A percentile compares a stretch with the other conserved stretches of the same genome.
These are phyloP conservation scores for Boletus reticulatus DNA, from an alignment of 768 basidiomycete genomes.

Conservation along the genomic window DNA sequence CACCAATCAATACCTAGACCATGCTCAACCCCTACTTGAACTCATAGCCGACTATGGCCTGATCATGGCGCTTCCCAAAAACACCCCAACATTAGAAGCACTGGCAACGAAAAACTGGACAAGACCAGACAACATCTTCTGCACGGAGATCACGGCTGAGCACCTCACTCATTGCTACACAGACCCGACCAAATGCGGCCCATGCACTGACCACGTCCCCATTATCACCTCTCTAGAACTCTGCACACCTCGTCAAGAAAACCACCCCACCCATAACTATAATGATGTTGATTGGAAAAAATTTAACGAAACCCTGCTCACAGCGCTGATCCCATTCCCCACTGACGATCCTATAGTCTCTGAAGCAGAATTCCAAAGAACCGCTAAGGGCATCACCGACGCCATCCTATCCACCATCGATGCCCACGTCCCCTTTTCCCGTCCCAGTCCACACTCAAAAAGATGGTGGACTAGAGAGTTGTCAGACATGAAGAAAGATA, in stretches of 20 bases:
- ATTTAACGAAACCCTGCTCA: too few relatives aligned
- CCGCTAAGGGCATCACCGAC: too few relatives aligned
- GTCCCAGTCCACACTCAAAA: not conserved
- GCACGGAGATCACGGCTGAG: not conserved
- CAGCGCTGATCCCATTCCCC: too few relatives aligned
- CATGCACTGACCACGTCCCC: constrained; percentile 15
- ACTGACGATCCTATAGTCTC: too few relatives aligned
- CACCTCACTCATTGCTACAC: not conserved
- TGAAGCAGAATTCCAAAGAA: too few relatives aligned
- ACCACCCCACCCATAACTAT: not conserved
- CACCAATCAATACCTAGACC: not conserved
- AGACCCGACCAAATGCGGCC: accelerated
- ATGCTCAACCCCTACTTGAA: not conserved
- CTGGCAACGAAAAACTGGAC: constrained; percentile 29
- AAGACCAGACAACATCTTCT: constrained; percentile 6
- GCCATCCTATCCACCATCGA: too few relatives aligned
- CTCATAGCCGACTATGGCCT: constrained; percentile 21
- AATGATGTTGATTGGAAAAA: not conserved
- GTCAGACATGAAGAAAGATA: not conserved
- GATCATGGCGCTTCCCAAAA: constrained; percentile 33
- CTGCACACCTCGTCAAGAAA: accelerated
- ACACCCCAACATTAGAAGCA: constrained; percentile 35
- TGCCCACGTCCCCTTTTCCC: not conserved
- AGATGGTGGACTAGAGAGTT: not conserved
- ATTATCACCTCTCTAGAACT: not conserved